Conservation (phyloP, 2,329 filamentous ascomycete genomes). For the Penicillium olsonii region DNA sequence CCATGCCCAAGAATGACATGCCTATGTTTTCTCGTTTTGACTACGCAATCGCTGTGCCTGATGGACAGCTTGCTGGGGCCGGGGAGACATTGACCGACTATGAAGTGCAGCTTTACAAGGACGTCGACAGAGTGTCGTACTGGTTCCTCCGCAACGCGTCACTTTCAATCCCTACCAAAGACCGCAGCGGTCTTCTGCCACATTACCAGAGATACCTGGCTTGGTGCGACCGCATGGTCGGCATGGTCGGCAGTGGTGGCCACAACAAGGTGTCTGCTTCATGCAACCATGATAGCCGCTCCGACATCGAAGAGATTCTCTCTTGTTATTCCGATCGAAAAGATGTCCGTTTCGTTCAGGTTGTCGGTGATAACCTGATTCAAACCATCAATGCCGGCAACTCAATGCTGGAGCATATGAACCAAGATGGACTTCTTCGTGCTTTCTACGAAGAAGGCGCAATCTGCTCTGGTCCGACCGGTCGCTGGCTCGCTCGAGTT, state of each 20-base stretch:
- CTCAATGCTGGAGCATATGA: neutral
- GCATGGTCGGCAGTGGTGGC: neutral
- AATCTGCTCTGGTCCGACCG: neutral
- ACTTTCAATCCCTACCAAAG: neutral
- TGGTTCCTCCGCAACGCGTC: neutral
- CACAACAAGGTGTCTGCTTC: neutral
- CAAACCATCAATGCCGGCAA: neutral
- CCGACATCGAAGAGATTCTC: neutral
- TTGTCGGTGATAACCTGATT: neutral
- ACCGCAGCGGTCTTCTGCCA: neutral
- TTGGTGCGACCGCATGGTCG: neutral
- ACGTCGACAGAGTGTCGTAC: neutral
- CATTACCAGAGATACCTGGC: neutral
- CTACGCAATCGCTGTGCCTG: neutral
- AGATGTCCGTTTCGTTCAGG: neutral
- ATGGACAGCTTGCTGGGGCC: slow-evolving; percentile 1
- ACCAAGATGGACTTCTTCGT: neutral
- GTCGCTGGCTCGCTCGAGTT: neutral
- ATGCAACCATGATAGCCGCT: neutral
- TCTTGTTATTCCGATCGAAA: neutral
- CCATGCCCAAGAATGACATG: slow-evolving; percentile 4
- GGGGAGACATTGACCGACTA: neutral
- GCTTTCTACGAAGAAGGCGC: neutral
- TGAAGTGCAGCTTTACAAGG: neutral
- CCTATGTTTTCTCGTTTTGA: slow-evolving; percentile 11